A percentile compares a stretch with the other conserved stretches of the same genome.
Conservation (phyloP, 1,284 basidiomycete genomes). For the Microbotryum silenes-acaulis region DNA sequence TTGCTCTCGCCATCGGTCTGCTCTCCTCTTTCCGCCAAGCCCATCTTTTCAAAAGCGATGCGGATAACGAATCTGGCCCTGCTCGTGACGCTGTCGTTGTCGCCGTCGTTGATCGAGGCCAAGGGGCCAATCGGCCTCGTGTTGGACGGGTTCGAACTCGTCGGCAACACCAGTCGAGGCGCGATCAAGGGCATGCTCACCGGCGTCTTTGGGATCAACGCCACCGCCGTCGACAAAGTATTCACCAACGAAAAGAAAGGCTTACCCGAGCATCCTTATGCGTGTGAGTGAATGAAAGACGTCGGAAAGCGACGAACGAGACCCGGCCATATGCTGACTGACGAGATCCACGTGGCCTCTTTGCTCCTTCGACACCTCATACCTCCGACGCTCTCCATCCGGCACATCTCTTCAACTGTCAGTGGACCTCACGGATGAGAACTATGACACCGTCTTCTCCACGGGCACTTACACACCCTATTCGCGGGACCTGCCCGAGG, state of each 20-base stretch:
- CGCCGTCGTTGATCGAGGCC: background rate
- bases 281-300: conserved; percentile 5
- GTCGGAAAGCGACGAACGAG: too few species aligned
- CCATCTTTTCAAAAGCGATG: background rate
- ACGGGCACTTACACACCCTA: conserved; percentile 22
- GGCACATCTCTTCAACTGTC: background rate
- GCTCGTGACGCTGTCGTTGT: too few species aligned
- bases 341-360: too few species aligned
- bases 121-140: background rate
- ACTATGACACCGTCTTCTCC: conserved; percentile 18
- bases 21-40: background rate
- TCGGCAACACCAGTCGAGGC: too few species aligned
- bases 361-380: background rate
- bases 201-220: conserved; percentile 22
- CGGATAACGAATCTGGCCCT: too few species aligned
- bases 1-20: background rate
- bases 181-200: conserved; percentile 4
- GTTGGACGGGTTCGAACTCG: background rate
- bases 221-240: conserved; percentile 16
- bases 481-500: conserved; percentile 5
- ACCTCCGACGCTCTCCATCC: background rate
- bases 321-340: too few species aligned
- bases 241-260: background rate
- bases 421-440: conserved; percentile 30
- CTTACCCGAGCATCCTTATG: conserved; percentile 12